Percentiles rank a stretch among this genome's conserved stretches.
phyloP scores from a whole-genome alignment of 106 monocot species.

The Xerophyta viscosa region DNA sequence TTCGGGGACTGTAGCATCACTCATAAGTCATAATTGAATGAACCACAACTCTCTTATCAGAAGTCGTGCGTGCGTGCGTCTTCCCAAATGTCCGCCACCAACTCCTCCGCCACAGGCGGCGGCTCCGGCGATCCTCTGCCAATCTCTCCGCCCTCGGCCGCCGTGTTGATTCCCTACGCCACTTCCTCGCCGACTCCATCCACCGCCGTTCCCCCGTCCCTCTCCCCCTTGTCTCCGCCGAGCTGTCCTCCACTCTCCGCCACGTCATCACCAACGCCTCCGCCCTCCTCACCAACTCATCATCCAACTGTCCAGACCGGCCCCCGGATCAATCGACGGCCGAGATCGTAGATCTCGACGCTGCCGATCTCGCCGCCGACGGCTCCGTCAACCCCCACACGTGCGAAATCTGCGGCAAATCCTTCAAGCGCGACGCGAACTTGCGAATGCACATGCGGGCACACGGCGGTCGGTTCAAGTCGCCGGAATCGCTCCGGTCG shows the following conservation, averaged over 20 bases:
- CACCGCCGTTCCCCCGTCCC: no score
- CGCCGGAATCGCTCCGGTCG: conserved; percentile 22
- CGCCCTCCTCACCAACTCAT: conserved; percentile 31
- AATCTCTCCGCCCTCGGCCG: conserved; percentile 27
- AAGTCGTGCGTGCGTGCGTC: no score
- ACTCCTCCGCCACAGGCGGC: not conserved
- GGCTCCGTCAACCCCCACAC: conserved; percentile 16
- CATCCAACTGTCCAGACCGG: not conserved
- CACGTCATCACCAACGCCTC: conserved; percentile 38
- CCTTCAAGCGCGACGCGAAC: conserved; percentile 77
- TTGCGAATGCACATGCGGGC: conserved; percentile 82
- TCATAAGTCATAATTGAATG: no score
- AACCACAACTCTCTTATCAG: no score
- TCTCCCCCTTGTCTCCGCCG: conserved; percentile 11
- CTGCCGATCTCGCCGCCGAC: no score
- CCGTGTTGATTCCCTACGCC: conserved; percentile 29
- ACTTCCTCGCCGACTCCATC: conserved; percentile 34
- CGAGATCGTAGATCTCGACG: no score
- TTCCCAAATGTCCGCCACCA: no score
- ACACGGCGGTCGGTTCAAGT: conserved; percentile 59
- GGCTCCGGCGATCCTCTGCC: conserved; percentile 12
- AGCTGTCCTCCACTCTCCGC: conserved; percentile 46
- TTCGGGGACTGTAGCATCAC: no score
- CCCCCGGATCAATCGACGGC: not conserved
- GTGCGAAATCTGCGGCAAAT: conserved; percentile 61